Conservation (phyloP, 164 flowering plant genomes). For the Santalum album region DNA sequence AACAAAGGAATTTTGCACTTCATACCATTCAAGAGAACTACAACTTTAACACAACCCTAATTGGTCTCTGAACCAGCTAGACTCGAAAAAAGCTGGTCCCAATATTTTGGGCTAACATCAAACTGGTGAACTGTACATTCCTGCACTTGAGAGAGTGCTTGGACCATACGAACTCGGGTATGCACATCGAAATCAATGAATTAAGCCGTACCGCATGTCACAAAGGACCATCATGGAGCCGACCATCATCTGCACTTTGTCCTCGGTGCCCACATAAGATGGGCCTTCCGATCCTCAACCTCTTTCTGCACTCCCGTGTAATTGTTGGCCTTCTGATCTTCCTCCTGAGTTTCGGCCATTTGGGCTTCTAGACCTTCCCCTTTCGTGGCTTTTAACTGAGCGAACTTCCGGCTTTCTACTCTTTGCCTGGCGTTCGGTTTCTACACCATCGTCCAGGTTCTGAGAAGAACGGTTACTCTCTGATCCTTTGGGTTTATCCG, state of each 20-base stretch:
- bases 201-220: too few species aligned
- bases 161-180: background rate
- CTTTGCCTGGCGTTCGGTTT: conserved; percentile 14
- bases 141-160: background rate
- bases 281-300: conserved; percentile 8
- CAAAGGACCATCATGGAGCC: too few species aligned
- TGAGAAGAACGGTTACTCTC: conserved; percentile 7
- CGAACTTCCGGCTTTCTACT: conserved; percentile 9
- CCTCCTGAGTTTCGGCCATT: conserved; percentile 15
- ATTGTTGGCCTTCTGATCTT: conserved; percentile 20
- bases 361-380: conserved; percentile 16
- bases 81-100: too few species aligned
- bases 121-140: background rate
- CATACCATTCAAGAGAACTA: background rate
- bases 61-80: background rate
- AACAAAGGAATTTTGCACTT: too few species aligned
- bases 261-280: conserved; percentile 8
- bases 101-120: background rate
- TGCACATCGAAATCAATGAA: background rate
- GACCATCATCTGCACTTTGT: conserved; percentile 22
- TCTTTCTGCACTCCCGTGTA: conserved; percentile 7
- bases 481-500: conserved; percentile 10
- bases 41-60: background rate
- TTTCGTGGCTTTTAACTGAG: conserved; percentile 5
- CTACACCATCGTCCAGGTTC: conserved; percentile 3